Conservation (phyloP, 345 rosid species). For the Boechera divaricarpa region DNA sequence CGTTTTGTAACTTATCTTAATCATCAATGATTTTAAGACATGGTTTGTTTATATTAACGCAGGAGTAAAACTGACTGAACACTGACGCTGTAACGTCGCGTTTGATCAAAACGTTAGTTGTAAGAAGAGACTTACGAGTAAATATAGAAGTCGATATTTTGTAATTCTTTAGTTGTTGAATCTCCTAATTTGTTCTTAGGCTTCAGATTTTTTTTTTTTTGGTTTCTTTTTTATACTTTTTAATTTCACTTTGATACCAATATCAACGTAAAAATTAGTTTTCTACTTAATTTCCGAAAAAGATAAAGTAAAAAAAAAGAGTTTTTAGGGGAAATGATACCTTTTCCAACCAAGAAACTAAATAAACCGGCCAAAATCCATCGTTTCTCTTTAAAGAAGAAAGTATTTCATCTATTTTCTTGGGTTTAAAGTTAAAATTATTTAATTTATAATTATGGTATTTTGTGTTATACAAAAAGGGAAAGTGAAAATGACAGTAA, state of each 20-base stretch:
- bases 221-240: not conserved
- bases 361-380: not conserved
- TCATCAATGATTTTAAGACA: conserved; percentile 9
- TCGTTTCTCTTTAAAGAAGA: no score
- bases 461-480: not conserved
- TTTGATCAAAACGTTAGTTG: conserved; percentile 34
- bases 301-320: not conserved
- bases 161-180: conserved; percentile 29
- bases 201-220: not conserved
- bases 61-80: conserved; percentile 34
- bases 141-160: conserved; percentile 30
- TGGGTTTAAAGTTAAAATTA: not conserved
- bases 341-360: not conserved
- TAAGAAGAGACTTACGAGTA: conserved; percentile 15
- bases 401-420: no score
- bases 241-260: not conserved
- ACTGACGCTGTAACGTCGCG: conserved; percentile 30
- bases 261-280: not conserved
- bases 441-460: not conserved
- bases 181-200: conserved; percentile 20
- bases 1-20: conserved; percentile 5
- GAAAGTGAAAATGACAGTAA: conserved; percentile 19
- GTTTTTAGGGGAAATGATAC: not conserved
- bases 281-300: not conserved
- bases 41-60: conserved; percentile 31